These are phyloP conservation scores for Suillus weaverae DNA, from an alignment of 768 basidiomycete species.

Conservation along the genomic window DNA sequence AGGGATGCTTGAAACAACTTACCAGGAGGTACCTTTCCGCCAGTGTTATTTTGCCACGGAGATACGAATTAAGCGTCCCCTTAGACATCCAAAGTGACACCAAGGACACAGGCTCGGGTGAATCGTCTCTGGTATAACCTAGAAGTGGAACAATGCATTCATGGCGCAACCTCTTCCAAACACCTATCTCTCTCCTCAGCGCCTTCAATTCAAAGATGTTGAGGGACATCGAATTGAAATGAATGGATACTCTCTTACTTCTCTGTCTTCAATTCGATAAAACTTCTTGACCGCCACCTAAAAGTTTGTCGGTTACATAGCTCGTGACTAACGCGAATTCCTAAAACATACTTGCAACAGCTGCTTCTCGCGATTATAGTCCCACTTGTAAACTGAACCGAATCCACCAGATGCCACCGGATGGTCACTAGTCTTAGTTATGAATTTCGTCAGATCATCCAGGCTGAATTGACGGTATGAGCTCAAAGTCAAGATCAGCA, in stretches of 20 bases:
- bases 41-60: not conserved
- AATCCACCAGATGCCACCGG: not conserved
- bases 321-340: not conserved
- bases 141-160: constrained; percentile 3
- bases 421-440: not conserved
- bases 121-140: not conserved
- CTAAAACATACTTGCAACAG: not conserved
- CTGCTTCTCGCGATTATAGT: not conserved
- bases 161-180: constrained; percentile 8
- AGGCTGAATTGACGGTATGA: not conserved
- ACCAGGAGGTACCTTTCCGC: not conserved
- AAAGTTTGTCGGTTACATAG: not conserved
- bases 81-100: constrained; percentile 1
- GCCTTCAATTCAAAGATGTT: not conserved
- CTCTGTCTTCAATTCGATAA: not conserved
- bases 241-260: not conserved
- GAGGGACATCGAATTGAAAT: not conserved
- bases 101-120: not conserved
- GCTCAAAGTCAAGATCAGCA: not conserved
- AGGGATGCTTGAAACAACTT: not conserved
- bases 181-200: not conserved
- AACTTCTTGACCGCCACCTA: constrained; percentile 1
- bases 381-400: not conserved
- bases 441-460: not conserved
- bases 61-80: not conserved